These are phyloP conservation scores for Aureobasidium mangrovei DNA, from an alignment of 2,329 filamentous ascomycete genomes.

Conservation along the genomic window DNA sequence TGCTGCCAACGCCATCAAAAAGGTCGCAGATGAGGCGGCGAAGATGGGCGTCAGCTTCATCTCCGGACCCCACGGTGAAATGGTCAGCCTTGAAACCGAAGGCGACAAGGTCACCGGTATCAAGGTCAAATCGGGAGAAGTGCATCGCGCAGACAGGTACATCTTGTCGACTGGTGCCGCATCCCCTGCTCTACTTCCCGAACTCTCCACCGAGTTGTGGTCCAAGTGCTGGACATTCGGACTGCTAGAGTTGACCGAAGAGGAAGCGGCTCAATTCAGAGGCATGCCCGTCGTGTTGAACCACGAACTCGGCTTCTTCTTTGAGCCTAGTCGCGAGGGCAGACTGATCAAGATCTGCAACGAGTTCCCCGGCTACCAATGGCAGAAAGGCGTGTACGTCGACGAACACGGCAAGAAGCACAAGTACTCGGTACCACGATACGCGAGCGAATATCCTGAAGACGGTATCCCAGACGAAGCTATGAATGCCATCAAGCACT, in stretches of 20 bases:
- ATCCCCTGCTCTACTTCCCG: slow-evolving; percentile 40
- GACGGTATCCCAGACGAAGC: slow-evolving; percentile 14
- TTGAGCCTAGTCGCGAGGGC: slow-evolving; percentile 40
- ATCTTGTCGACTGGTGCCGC: slow-evolving; percentile 44
- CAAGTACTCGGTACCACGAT: slow-evolving; percentile 11
- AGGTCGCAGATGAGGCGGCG: slow-evolving; percentile 38
- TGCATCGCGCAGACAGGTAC: slow-evolving; percentile 36
- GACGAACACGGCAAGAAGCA: slow-evolving; percentile 5
- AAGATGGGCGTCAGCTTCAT: slow-evolving; percentile 41
- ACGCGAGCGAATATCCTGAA: slow-evolving; percentile 2
- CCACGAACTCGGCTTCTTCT: slow-evolving; percentile 43
- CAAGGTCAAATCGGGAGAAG: slow-evolving; percentile 33
- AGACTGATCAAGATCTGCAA: slow-evolving; percentile 45
- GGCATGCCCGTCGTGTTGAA: slow-evolving; percentile 43
- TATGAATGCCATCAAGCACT: slow-evolving; percentile 2
- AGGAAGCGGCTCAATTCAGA: slow-evolving; percentile 39
- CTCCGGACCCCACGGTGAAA: slow-evolving; percentile 34
- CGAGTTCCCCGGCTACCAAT: slow-evolving; percentile 46
- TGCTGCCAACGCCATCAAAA: slow-evolving; percentile 41
- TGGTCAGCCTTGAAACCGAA: slow-evolving; percentile 31
- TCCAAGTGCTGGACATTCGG: slow-evolving; percentile 48
- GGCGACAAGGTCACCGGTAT: slow-evolving; percentile 34
- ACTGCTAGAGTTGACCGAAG: slow-evolving; percentile 40
- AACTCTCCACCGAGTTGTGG: slow-evolving; percentile 41
- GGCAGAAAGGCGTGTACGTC: slow-evolving; percentile 1